phyloP scores from a whole-genome alignment of 2,329 filamentous ascomycete species.

The Penicillium aurantiogriseum region DNA sequence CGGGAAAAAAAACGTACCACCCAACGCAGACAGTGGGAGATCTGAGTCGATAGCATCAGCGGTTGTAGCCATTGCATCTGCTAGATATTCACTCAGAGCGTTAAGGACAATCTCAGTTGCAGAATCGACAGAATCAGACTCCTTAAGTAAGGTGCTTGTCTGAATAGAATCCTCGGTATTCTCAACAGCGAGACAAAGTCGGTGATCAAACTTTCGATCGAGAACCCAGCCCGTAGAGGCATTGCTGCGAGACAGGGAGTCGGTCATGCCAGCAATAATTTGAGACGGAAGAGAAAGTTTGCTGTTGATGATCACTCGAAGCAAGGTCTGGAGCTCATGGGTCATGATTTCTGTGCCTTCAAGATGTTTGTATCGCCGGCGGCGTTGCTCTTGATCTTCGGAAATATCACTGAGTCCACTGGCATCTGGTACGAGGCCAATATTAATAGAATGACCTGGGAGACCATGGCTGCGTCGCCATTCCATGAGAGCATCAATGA shows the following conservation, averaged over 20 bases:
- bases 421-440: constrained; percentile 25
- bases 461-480: constrained; percentile 16
- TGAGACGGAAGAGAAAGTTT: constrained; percentile 17
- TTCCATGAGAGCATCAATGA: constrained; percentile 22
- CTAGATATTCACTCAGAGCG: constrained; percentile 20
- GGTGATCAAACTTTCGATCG: constrained; percentile 25
- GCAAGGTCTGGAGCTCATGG: constrained; percentile 18
- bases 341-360: constrained; percentile 23
- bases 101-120: constrained; percentile 15
- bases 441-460: constrained; percentile 19
- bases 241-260: constrained; percentile 16
- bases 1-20: constrained; percentile 11
- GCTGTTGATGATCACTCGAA: constrained; percentile 19
- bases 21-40: constrained; percentile 22
- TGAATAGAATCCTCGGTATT: constrained; percentile 4
- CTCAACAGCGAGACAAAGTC: constrained; percentile 10
- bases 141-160: constrained; percentile 12
- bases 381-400: constrained; percentile 19
- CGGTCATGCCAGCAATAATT: constrained; percentile 22
- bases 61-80: constrained; percentile 21
- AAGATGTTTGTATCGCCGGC: constrained; percentile 21
- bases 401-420: constrained; percentile 21
- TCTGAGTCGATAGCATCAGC: constrained; percentile 23
- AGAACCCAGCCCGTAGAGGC: constrained; percentile 15
- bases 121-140: constrained; percentile 8